These are phyloP conservation scores for Buxus sempervirens DNA, from an alignment of 164 flowering plant species.

Conservation along the genomic window DNA sequence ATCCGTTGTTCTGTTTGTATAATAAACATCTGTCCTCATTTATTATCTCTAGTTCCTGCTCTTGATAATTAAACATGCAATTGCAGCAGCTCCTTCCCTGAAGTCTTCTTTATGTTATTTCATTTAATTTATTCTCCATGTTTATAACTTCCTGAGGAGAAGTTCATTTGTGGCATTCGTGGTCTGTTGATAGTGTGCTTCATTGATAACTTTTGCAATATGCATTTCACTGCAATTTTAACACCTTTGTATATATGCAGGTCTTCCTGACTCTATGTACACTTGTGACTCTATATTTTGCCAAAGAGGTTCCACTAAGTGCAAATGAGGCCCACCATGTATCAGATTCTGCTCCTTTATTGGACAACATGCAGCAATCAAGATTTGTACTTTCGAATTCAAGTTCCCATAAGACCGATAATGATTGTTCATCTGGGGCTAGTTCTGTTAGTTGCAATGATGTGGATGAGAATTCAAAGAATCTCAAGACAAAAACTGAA, in stretches of 20 bases:
- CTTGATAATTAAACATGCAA: not conserved
- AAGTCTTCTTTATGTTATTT: not conserved
- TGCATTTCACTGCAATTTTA: not conserved
- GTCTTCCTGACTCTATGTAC: constrained; percentile 80
- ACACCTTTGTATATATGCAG: constrained; percentile 36
- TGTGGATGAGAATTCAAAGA: constrained; percentile 19
- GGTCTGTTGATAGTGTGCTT: not conserved
- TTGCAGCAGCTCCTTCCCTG: not conserved
- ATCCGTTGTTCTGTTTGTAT: not conserved
- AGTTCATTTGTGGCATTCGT: not conserved
- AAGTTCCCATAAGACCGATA: constrained; percentile 22
- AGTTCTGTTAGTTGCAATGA: constrained; percentile 18
- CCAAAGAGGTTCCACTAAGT: constrained; percentile 70
- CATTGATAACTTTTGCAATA: not conserved
- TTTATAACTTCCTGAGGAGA: not conserved
- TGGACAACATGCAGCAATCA: constrained; percentile 46
- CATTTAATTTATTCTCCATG: not conserved
- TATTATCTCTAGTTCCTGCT: not conserved
- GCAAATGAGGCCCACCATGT: constrained; percentile 27
- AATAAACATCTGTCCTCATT: not conserved
- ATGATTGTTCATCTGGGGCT: constrained; percentile 19
- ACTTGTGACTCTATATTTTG: constrained; percentile 78
- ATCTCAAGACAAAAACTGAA: constrained; percentile 23
- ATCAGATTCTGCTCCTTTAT: constrained; percentile 83
- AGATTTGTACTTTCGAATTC: constrained; percentile 34